Evolutionary conservation across 805 yeast genomes (phyloP), one percentile per base, ranked within the genome.

Genomic region (Maudiozyma saulgeensis): DNA sequence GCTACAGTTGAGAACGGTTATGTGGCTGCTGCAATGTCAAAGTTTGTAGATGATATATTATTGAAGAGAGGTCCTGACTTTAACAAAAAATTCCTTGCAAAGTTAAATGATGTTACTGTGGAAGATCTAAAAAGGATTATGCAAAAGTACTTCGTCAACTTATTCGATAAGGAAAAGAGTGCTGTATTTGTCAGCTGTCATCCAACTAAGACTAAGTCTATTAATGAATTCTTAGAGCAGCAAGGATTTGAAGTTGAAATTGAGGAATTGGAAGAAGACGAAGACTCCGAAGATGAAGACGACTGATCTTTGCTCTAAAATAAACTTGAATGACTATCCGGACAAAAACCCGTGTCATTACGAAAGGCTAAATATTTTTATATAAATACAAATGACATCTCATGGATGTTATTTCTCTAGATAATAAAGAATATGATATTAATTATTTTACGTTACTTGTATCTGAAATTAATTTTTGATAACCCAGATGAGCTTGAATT

Each of bases 161-260:
- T 91, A 48, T 91, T 91, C 63, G 73, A 79, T 39, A 56, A 80
- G 11, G 60, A 69, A 0, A 65, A 66, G 1, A 80, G 93, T 12
- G 68, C 76, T 21, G 73, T 87, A 9, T 89, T 88, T 59, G 70
- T 82, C 3, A 80, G 88, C 58, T 77, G 90, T 49, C 89, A 93
- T 56, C 84, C 91, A 2, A 69, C 81, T 1, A 83, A 81, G 53
- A 62, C 69, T 3, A 78, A 71, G 0, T 67, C 65, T 5, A 67
- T 86, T 47, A 64, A 67, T 41, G 66, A 62, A 16, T 78, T 72
- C 48, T 77, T 90, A 49, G 59, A 56, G 9, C 57, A 57, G 1
- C 66, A 70, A 45, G 95, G 95, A 0, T 91, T 84, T 61, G 66
- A 69, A 0, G 84, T 84, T 26, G 61, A 64, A 5, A 68, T 81